These are phyloP conservation scores for Chaetomidium leptoderma DNA, from an alignment of 495 filamentous ascomycete genomes.

Conservation along the genomic window DNA sequence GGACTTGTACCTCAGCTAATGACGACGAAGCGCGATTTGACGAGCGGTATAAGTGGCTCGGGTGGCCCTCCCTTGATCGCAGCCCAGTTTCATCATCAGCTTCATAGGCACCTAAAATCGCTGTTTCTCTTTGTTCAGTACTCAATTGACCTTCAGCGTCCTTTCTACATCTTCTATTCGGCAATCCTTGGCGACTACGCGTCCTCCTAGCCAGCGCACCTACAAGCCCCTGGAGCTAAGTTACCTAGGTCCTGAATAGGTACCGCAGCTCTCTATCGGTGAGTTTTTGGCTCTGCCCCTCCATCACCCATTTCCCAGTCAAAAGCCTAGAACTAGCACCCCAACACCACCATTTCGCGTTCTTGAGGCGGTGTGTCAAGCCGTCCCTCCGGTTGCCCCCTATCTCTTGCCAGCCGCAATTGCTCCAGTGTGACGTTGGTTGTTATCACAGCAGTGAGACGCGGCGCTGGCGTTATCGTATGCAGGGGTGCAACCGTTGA, in stretches of 20 bases:
- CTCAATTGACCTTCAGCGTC: not conserved
- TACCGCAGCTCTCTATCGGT: not conserved
- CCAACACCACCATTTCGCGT: not conserved
- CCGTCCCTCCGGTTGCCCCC: not conserved
- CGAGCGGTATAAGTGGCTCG: slow-evolving; percentile 10
- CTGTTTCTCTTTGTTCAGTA: not conserved
- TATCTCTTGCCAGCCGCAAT: not conserved
- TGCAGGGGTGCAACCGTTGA: too few relatives aligned
- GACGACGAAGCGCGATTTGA: not conserved
- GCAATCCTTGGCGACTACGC: not conserved
- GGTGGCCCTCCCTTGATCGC: not conserved
- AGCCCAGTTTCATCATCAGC: slow-evolving; percentile 11
- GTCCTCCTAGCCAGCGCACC: not conserved
- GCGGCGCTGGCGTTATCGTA: not conserved
- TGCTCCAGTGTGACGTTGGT: not conserved
- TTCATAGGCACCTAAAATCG: not conserved
- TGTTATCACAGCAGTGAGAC: not conserved
- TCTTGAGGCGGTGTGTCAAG: slow-evolving; percentile 2
- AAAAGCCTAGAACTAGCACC: not conserved
- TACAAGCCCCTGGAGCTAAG: not conserved
- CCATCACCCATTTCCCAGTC: not conserved
- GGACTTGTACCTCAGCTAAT: not conserved
- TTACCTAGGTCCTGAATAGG: not conserved
- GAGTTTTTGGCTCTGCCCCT: not conserved
- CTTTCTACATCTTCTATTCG: not conserved